Evolutionary conservation across 2,329 filamentous ascomycete genomes (phyloP).

Genomic region (Ilyonectria destructans): DNA sequence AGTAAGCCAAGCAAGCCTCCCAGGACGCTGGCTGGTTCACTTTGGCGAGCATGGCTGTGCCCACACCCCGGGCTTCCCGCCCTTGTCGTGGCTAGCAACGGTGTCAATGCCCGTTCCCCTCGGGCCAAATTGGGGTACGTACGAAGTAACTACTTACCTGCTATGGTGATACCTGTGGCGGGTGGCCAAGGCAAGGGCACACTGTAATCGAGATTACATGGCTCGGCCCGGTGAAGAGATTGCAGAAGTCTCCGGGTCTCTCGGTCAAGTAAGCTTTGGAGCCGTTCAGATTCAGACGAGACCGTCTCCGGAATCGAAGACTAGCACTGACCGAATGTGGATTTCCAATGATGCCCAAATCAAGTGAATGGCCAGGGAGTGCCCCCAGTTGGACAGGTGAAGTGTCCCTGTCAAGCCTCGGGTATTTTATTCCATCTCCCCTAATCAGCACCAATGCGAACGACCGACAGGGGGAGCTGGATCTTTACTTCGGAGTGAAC

Average conservation of each 20-base stretch:
- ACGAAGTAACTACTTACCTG: too few relatives aligned
- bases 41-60: slow-evolving; percentile 8
- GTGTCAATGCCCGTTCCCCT: slow-evolving; percentile 27
- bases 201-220: slow-evolving; percentile 29
- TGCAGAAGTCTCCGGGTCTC: slow-evolving; percentile 9
- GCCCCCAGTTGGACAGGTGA: not conserved
- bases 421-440: not conserved
- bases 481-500: slow-evolving; percentile 21
- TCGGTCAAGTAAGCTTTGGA: slow-evolving; percentile 7
- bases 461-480: slow-evolving; percentile 12
- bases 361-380: not conserved
- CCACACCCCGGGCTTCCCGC: slow-evolving; percentile 26
- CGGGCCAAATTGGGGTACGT: slow-evolving; percentile 26
- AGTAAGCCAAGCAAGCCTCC: not conserved
- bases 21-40: not conserved
- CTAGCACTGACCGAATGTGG: not conserved
- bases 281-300: not conserved
- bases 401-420: not conserved
- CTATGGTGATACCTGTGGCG: slow-evolving; percentile 12
- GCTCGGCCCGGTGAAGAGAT: slow-evolving; percentile 19
- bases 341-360: not conserved
- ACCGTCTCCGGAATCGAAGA: not conserved
- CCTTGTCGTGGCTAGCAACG: slow-evolving; percentile 30
- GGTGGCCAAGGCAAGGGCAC: slow-evolving; percentile 10
- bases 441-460: slow-evolving; percentile 1